Evolutionary conservation across 495 filamentous ascomycete species (phyloP), one percentile per base, ranked within the genome.

Genomic region (Aspergillus saccharolyticus): DNA sequence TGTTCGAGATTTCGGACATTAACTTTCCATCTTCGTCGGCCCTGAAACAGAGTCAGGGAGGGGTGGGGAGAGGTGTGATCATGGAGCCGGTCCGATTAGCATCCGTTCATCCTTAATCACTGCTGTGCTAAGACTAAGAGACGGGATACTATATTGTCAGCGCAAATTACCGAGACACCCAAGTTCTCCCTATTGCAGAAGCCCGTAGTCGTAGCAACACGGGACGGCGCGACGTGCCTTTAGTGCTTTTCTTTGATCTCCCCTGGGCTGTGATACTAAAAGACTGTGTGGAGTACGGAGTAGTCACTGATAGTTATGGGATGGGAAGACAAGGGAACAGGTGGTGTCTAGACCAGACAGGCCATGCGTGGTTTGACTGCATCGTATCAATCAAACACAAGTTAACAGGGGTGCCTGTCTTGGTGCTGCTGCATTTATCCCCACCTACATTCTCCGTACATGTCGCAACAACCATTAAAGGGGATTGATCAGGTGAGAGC

Each of bases 211-310:
- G 57, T 47, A 54, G 57, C 57, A 50, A 59, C 50, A 52, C 57
- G 57, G 57, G 52, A 59, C 57, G 57, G 57, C 25, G 54, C 57
- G 57, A 59, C 46, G 20, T 44, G 56, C n/a, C 30, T 12, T 25
- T 33, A 42, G 54, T 33, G 52, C 42, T 54, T 17, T 12, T 28
- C 42, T 42, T 44, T 20, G 22, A 16, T 42, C 16, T 24, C n/a
- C 42, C 42, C 16, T 45, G 42, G 19, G 14, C 52, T 44, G 39
- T n/a, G 22, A 44, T 28, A 6, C 16, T 20, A 6, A 24, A 52
- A 30, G n/a, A 39, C 3, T 42, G 51, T 18, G 18, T 15, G 52
- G 22, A n/a, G n/a, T n/a, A 33, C 33, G 52, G 14, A 28, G 25
- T 18, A 20, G 16, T n/a, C 17, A 53, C 33, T 39, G 6, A 12